Percentiles rank a stretch among this genome's conserved stretches.
Evolutionary conservation across 768 basidiomycete genomes (phyloP).

Genomic region (Leccinum fibrillosum): DNA sequence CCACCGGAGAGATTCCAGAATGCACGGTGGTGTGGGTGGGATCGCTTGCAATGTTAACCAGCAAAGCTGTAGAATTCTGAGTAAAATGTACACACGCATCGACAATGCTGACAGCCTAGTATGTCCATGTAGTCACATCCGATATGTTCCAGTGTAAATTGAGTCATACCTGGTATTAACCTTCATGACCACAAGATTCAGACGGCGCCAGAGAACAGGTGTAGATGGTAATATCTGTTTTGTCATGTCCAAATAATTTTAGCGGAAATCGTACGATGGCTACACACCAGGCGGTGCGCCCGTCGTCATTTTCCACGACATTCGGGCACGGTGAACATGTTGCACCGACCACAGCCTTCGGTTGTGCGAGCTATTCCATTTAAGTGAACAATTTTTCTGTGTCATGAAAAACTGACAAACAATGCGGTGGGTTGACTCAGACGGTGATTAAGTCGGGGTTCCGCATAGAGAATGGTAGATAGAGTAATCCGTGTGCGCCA

Average conservation of each 20-base stretch:
- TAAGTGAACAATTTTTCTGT: background rate
- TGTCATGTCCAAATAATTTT: background rate
- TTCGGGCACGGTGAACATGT: background rate
- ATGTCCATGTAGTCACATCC: background rate
- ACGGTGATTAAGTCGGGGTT: background rate
- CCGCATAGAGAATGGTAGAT: background rate
- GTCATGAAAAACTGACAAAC: background rate
- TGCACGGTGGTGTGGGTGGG: too few species aligned
- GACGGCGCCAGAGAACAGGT: background rate
- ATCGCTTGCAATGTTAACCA: background rate
- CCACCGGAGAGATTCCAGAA: background rate
- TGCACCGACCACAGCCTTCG: constrained; percentile 2
- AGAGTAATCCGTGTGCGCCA: background rate
- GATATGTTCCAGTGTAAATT: background rate
- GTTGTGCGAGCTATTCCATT: background rate
- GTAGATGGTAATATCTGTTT: background rate
- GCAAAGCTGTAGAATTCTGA: background rate
- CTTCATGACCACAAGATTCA: background rate
- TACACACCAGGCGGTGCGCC: background rate
- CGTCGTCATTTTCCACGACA: background rate
- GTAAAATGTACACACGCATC: background rate
- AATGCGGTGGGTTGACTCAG: background rate
- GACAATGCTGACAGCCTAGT: background rate
- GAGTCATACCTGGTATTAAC: background rate
- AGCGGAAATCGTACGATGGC: background rate